Conservation (phyloP, 768 basidiomycete species). For the Rubroboletus satanas region DNA sequence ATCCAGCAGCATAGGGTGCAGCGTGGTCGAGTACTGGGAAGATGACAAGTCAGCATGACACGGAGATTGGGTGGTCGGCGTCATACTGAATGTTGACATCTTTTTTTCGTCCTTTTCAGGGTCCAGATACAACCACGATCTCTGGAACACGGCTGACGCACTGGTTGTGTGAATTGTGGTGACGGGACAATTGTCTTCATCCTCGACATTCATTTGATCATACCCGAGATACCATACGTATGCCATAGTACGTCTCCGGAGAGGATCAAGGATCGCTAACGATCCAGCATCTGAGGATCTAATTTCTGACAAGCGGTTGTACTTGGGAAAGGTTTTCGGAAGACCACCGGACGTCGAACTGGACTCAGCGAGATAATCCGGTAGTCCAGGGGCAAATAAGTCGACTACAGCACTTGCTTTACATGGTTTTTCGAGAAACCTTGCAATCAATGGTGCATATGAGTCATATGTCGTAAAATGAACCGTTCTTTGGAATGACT, state of each 20-base stretch:
- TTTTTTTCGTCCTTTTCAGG: slow-evolving; percentile 5
- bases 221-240: background rate
- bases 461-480: slow-evolving; percentile 13
- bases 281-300: background rate
- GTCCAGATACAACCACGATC: background rate
- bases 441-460: slow-evolving; percentile 13
- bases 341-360: slow-evolving; percentile 18
- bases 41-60: background rate
- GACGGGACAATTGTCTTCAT: background rate
- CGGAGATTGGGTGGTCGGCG: background rate
- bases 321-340: slow-evolving; percentile 9
- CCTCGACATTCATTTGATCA: background rate
- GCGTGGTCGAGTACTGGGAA: slow-evolving; percentile 1
- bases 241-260: slow-evolving; percentile 4
- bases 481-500: slow-evolving; percentile 11
- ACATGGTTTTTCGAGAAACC: slow-evolving; percentile 4
- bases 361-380: slow-evolving; percentile 17
- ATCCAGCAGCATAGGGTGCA: slow-evolving; percentile 3
- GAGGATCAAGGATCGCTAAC: background rate
- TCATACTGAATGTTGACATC: slow-evolving; percentile 11
- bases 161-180: background rate
- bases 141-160: background rate
- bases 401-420: slow-evolving; percentile 1
- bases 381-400: slow-evolving; percentile 17
- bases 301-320: background rate